Conservation (phyloP, 306 rosid genomes). For the Quercus cerris region DNA sequence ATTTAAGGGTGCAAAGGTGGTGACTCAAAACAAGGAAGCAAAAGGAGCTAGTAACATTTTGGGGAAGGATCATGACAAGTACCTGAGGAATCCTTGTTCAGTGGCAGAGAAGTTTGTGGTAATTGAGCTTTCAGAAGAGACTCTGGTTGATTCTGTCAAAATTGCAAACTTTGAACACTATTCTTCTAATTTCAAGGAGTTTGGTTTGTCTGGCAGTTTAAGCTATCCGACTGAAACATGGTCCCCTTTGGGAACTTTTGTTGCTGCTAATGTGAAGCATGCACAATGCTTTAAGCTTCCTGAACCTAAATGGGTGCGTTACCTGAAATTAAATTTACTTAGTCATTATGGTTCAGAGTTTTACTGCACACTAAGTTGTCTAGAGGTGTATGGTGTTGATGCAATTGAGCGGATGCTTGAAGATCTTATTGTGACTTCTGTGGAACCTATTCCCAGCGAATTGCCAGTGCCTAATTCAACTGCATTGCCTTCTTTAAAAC, state of each 20-base stretch:
- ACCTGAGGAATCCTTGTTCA: conserved; percentile 86
- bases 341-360: conserved; percentile 92
- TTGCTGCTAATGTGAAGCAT: conserved; percentile 77
- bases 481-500: conserved; percentile 41
- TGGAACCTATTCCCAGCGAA: conserved; percentile 42
- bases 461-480: conserved; percentile 47
- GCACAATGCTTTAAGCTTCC: conserved; percentile 67
- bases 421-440: conserved; percentile 73
- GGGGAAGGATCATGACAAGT: conserved; percentile 77
- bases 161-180: conserved; percentile 90
- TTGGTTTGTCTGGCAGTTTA: conserved; percentile 66
- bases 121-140: conserved; percentile 83
- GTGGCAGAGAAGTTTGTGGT: conserved; percentile 71
- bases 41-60: conserved; percentile 78
- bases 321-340: conserved; percentile 59
- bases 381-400: conserved; percentile 85
- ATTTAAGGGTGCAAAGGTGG: conserved; percentile 87
- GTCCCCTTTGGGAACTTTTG: conserved; percentile 54
- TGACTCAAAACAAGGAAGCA: conserved; percentile 85
- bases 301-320: conserved; percentile 81
- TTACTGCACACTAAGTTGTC: conserved; percentile 81
- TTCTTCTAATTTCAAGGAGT: conserved; percentile 84
- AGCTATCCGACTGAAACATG: conserved; percentile 70
- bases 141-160: conserved; percentile 69
- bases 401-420: conserved; percentile 87